Evolutionary conservation across 2,329 filamentous ascomycete genomes (phyloP).

Genomic region (Teratosphaeria viscida): DNA sequence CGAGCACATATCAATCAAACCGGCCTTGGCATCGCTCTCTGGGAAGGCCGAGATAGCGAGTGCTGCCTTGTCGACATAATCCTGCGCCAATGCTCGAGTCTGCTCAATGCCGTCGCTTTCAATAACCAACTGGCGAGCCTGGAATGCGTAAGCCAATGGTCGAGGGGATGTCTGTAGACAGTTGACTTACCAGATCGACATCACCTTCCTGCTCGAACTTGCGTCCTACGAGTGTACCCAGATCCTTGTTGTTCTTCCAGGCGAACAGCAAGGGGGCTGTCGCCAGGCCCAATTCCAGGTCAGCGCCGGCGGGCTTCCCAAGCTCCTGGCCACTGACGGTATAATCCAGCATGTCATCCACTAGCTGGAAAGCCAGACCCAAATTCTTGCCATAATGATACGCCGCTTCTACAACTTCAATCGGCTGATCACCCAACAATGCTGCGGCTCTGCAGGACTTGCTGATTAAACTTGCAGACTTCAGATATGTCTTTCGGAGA

Average conservation of each 20-base stretch:
- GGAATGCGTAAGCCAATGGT: slow-evolving; percentile 14
- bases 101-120: slow-evolving; percentile 82
- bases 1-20: slow-evolving; percentile 83
- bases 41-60: slow-evolving; percentile 76
- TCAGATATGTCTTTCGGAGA: slow-evolving; percentile 95
- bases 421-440: slow-evolving; percentile 66
- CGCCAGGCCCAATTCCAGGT: slow-evolving; percentile 83
- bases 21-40: slow-evolving; percentile 87
- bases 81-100: slow-evolving; percentile 78
- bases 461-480: slow-evolving; percentile 89
- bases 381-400: slow-evolving; percentile 90
- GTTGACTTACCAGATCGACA: slow-evolving; percentile 59
- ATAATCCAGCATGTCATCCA: slow-evolving; percentile 97
- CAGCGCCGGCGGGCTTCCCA: slow-evolving; percentile 89
- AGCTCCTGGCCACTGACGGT: slow-evolving; percentile 75
- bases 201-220: slow-evolving; percentile 81
- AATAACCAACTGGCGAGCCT: slow-evolving; percentile 81
- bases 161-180: background rate
- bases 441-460: slow-evolving; percentile 91
- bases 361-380: slow-evolving; percentile 89
- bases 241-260: slow-evolving; percentile 68
- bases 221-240: slow-evolving; percentile 80
- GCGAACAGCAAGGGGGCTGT: slow-evolving; percentile 92
- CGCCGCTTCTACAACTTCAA: slow-evolving; percentile 75
- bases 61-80: slow-evolving; percentile 82